Evolutionary conservation across 108 stramenopile genomes (phyloP), one percentile per base, ranked within the genome.

Genomic region (Cyclostephanos tholiformis): DNA sequence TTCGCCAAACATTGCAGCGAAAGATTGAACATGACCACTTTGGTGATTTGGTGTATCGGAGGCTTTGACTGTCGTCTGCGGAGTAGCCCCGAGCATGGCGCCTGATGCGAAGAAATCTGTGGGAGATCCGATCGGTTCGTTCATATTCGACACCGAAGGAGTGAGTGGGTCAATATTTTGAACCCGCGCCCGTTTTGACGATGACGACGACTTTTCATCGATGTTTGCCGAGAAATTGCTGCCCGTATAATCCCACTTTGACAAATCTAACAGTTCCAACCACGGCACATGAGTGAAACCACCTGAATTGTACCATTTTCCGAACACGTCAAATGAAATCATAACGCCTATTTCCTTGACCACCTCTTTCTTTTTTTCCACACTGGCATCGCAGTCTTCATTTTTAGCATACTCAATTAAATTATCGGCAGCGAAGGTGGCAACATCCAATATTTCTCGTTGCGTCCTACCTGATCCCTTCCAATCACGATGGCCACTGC

Each of bases 231-330:
- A 62, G 20, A 22, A 19, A 10, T 39, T 67, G 63, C 30, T 19
- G 32, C 62, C 76, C 20, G 49, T 74, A 36, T 77, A 62, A 63
- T 86, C 85, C 94, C 94, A 95, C 56, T 91, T 89, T 14, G 86
- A 79, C 29, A 92, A 69, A 69, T 93, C 84, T 10, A 97, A 69
- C 29, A 97, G 73, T 63, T 95, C 92, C 25, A 97, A 74, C 96
- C 96, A 97, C 16, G 96, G 90, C 12, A 87, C 91, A 44, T 91
- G 63, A 39, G 82, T 75, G 58, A 77, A 90, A 26, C 93, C 96
- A 8, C 90, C 92, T 12, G 82, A 61, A 17, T 87, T 88, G 68
- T 91, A 88, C 96, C 96, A 97, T 27, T 87, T 86, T 39, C 82
- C 86, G 71, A 97, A 94, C 1, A 75, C 65, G 19, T 82, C 79